Evolutionary conservation across 1,284 basidiomycete species (phyloP).

Genomic region (Neonothopanus nambi): DNA sequence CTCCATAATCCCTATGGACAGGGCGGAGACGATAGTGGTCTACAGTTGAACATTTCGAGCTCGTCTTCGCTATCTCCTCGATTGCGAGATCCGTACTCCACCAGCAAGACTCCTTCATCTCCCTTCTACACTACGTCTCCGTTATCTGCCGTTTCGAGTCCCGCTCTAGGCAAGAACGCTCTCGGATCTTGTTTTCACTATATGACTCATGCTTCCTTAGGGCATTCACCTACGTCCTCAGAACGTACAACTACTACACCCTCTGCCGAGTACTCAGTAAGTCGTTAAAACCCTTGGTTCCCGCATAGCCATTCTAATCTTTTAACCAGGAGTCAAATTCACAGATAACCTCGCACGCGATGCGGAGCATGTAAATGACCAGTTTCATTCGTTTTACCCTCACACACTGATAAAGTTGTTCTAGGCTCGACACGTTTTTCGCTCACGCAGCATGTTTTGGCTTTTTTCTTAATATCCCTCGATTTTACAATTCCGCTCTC

Average conservation of each 20-base stretch:
- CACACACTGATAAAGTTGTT: neutral
- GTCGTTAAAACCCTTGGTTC: neutral
- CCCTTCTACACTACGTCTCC: conserved; percentile 3
- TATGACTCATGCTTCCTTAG: neutral
- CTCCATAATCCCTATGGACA: conserved; percentile 12
- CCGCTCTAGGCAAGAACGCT: conserved; percentile 2
- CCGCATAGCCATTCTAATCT: neutral
- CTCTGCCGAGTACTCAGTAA: neutral
- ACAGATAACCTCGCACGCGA: conserved; percentile 1
- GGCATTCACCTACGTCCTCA: conserved; percentile 4
- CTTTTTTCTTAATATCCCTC: conserved; percentile 26
- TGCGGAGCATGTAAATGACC: conserved; percentile 10
- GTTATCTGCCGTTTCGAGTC: neutral
- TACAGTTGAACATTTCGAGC: conserved; percentile 1
- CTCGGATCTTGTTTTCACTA: neutral
- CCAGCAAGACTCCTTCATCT: neutral
- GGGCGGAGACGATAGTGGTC: conserved; percentile 2
- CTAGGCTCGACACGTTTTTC: conserved; percentile 28
- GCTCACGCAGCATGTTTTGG: conserved; percentile 23
- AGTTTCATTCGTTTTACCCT: neutral
- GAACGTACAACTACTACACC: conserved; percentile 1
- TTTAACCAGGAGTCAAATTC: neutral
- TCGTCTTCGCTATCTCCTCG: neutral
- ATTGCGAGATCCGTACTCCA: neutral
- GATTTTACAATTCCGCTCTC: conserved; percentile 17